A percentile compares a stretch with the other conserved stretches of the same genome.
These are phyloP conservation scores for Globisporangium parvum DNA, from an alignment of 352 stramenopile species.

Conservation along the genomic window DNA sequence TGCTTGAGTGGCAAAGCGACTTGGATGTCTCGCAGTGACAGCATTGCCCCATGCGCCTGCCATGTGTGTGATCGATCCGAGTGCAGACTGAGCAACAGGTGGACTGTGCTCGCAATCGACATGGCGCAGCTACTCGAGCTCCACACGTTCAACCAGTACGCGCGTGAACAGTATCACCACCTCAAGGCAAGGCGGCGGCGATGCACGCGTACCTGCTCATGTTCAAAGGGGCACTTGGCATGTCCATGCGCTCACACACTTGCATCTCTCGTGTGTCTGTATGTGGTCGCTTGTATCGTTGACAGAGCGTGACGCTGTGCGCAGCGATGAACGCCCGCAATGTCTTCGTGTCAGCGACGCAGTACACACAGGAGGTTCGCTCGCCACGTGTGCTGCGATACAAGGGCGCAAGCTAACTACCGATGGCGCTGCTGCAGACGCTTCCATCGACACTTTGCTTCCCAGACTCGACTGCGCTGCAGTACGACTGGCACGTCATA, in stretches of 20 bases:
- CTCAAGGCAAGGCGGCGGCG: constrained; percentile 28
- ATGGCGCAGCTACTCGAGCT: constrained; percentile 52
- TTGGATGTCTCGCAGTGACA: neutral
- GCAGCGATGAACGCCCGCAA: constrained; percentile 62
- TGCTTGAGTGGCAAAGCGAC: neutral
- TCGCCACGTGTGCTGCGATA: too few relatives aligned
- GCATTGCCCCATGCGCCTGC: neutral
- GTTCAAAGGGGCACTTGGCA: neutral
- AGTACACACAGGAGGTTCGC: constrained; percentile 36
- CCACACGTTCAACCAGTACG: constrained; percentile 69
- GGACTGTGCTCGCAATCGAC: constrained; percentile 63
- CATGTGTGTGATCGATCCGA: neutral
- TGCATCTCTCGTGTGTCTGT: neutral
- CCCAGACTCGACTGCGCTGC: constrained; percentile 14
- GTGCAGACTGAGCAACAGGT: constrained; percentile 38
- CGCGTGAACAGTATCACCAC: constrained; percentile 46
- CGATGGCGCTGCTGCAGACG: constrained; percentile 18
- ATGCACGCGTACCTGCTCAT: neutral
- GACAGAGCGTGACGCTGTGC: constrained; percentile 53
- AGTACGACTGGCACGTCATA: constrained; percentile 31
- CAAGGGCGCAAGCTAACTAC: too few relatives aligned
- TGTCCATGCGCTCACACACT: neutral
- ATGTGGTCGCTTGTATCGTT: neutral
- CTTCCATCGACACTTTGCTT: constrained; percentile 35
- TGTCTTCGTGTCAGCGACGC: constrained; percentile 44